Evolutionary conservation across 345 rosid genomes (phyloP), one percentile per base, ranked within the genome.

Genomic region (Gossypium turneri): DNA sequence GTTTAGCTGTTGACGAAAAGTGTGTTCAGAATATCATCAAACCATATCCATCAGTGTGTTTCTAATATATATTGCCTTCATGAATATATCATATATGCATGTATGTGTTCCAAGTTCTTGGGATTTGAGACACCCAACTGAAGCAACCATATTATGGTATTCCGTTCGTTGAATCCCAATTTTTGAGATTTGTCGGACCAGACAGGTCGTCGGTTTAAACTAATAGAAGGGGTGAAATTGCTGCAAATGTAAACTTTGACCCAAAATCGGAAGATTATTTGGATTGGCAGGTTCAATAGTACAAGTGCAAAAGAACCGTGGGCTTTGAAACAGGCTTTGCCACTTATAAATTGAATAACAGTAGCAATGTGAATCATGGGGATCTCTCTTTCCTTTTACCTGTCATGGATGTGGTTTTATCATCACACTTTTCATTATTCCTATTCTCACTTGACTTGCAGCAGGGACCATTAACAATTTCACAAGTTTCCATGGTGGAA

Each of bases 301-400:
- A n/a, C 55, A 67, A 20, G 15, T 45, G 27, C 53, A 48, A 67
- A 19, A 51, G 25, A 13, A 25, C 22, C 16, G 4, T 4, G 73
- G 45, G 24, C 27, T 57, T 52, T 10, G 72, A 55, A 55, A 70
- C 63, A 69, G 44, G 59, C 43, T 69, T 57, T 50, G 43, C 44
- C 57, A 47, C 12, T 50, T 25, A 25, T 68, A 50, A 41, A 9
- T 34, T 64, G n/a, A 45, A 13, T 67, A 22, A n/a, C 27, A 16
- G 12, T 52, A 29, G 12, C 34, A 11, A 12, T 12, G 47, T 63
- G 20, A 47, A 67, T 67, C n/a, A 67, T 27, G 57, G 72, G 57
- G 57, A 67, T 48, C 72, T 67, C 38, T 67, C 72, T 43, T 43
- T 65, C 27, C 69, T 65, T 81, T 83, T 83, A 25, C 86, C 81